These are phyloP conservation scores for Triticum monococcum DNA, from an alignment of 176 grass and related monocot genomes.

Conservation along the genomic window DNA sequence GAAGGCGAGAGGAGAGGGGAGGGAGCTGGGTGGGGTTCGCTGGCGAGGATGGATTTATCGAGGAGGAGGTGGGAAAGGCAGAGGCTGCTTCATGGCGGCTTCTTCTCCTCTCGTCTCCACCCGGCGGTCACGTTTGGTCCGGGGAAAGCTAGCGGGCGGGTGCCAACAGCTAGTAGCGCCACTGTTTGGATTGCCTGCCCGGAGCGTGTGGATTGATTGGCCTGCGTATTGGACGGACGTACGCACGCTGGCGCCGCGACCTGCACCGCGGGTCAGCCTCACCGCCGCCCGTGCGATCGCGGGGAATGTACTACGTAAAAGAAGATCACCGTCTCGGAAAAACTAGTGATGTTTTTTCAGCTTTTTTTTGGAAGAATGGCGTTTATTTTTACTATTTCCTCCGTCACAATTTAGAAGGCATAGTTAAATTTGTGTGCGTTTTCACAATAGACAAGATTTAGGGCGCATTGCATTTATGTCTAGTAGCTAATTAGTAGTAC, in stretches of 20 bases:
- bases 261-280: not conserved
- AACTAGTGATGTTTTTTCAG: too few relatives aligned
- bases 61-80: not conserved
- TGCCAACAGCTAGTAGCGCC: slow-evolving; percentile 9
- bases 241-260: not conserved
- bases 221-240: too few relatives aligned
- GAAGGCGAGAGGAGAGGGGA: not conserved
- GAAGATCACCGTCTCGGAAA: not conserved
- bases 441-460: too few relatives aligned
- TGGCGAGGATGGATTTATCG: slow-evolving; percentile 30
- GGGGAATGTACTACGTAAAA: not conserved
- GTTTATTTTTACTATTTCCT: too few relatives aligned
- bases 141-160: slow-evolving; percentile 26
- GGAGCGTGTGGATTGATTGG: not conserved
- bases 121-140: slow-evolving; percentile 24
- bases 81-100: slow-evolving; percentile 45
- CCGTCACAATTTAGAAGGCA: too few relatives aligned
- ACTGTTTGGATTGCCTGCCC: not conserved
- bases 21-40: not conserved
- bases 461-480: too few relatives aligned
- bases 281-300: not conserved
- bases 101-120: slow-evolving; percentile 17
- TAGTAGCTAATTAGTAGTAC: too few relatives aligned
- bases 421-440: too few relatives aligned
- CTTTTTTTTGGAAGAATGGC: not conserved